A percentile compares a stretch with the other conserved stretches of the same genome.
Evolutionary conservation across 2,329 filamentous ascomycete species (phyloP).

Genomic region (Zasmidium angulare): DNA sequence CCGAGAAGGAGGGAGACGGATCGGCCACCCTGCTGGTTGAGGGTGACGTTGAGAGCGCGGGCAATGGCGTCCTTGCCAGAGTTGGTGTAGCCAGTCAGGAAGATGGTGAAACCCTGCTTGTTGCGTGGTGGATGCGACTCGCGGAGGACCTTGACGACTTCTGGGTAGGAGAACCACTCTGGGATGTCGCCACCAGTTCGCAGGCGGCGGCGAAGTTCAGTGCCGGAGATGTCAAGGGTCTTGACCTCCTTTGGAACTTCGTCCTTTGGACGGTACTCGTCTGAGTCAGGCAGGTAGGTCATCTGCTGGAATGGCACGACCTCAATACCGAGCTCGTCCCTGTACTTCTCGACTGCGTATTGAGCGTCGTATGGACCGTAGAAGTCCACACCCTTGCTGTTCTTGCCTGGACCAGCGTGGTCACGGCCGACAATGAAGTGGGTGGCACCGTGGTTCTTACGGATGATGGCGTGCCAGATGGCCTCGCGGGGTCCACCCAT

Average conservation of each 20-base stretch:
- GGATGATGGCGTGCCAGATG: conserved; percentile 99
- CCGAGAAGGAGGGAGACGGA: conserved; percentile 92
- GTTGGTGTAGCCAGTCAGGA: conserved; percentile 96
- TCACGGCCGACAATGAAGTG: conserved; percentile 99
- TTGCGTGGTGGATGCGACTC: conserved; percentile 92
- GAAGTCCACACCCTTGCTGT: conserved; percentile 94
- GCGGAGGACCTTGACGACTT: conserved; percentile 93
- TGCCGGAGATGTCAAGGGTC: conserved; percentile 62
- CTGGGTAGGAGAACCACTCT: conserved; percentile 99
- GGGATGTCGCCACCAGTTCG: conserved; percentile 92
- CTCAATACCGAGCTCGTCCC: conserved; percentile 93
- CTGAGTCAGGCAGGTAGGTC: conserved; percentile 95
- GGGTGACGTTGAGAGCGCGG: conserved; percentile 89
- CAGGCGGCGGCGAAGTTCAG: conserved; percentile 86
- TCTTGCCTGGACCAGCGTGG: conserved; percentile 96
- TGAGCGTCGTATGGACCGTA: conserved; percentile 98
- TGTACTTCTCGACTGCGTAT: conserved; percentile 93
- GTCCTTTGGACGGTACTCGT: conserved; percentile 94
- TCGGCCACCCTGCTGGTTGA: conserved; percentile 96
- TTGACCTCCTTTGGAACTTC: conserved; percentile 80
- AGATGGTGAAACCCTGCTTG: conserved; percentile 95
- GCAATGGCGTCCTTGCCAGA: conserved; percentile 95
- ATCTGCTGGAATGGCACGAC: conserved; percentile 99
- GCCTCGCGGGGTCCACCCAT: conserved; percentile 98
- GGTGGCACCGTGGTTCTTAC: conserved; percentile 98